These are phyloP conservation scores for Kluyveromyces marxianus DNA, from an alignment of 1,139 yeast genomes.

Conservation along the genomic window DNA sequence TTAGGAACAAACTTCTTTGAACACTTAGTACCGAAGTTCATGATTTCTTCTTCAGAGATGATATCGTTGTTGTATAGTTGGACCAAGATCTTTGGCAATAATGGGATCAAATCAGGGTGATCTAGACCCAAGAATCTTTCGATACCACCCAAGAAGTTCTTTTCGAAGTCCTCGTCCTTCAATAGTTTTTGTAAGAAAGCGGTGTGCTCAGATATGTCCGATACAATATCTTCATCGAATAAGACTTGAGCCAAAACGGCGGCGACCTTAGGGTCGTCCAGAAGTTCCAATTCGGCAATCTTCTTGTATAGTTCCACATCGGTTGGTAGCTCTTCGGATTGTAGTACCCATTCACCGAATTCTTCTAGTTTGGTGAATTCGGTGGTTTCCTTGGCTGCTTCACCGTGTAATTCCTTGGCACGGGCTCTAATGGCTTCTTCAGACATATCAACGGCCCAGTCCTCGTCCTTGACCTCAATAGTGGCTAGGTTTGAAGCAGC, in stretches of 20 bases:
- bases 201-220: slow-evolving; percentile 66
- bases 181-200: slow-evolving; percentile 78
- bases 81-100: slow-evolving; percentile 75
- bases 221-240: slow-evolving; percentile 70
- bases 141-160: slow-evolving; percentile 88
- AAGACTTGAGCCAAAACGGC: slow-evolving; percentile 89
- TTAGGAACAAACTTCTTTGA: slow-evolving; percentile 92
- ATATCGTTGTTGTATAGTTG: slow-evolving; percentile 77
- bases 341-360: slow-evolving; percentile 86
- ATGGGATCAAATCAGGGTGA: slow-evolving; percentile 65
- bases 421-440: slow-evolving; percentile 95
- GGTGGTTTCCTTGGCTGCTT: slow-evolving; percentile 37
- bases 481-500: slow-evolving; percentile 65
- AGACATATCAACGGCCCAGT: slow-evolving; percentile 97
- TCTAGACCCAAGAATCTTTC: slow-evolving; percentile 88
- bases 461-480: slow-evolving; percentile 71
- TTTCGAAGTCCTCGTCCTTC: slow-evolving; percentile 60
- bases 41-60: slow-evolving; percentile 71
- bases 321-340: slow-evolving; percentile 50
- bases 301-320: slow-evolving; percentile 92
- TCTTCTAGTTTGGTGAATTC: slow-evolving; percentile 46
- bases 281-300: slow-evolving; percentile 71
- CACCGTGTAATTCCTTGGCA: slow-evolving; percentile 73
- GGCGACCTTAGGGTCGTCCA: slow-evolving; percentile 66
- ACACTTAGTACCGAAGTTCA: slow-evolving; percentile 85